Evolutionary conservation across 1,284 basidiomycete genomes (phyloP), one percentile per base, ranked within the genome.

Genomic region (Malassezia furfur): DNA sequence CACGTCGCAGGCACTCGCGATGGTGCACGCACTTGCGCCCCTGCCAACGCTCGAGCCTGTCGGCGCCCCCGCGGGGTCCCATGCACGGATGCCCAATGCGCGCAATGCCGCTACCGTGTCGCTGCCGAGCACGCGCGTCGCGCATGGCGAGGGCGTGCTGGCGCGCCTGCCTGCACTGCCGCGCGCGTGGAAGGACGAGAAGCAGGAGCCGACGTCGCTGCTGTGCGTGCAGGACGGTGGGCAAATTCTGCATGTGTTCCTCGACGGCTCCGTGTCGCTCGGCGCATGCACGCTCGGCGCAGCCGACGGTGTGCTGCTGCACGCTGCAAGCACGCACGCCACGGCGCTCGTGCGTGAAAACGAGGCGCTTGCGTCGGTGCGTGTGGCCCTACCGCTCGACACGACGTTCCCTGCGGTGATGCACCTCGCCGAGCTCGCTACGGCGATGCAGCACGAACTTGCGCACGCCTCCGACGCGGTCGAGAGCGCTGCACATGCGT

Each of bases 1-100:
- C 11, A 32, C 43, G n/a, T 52, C 50, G 38, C 55, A 57, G 34
- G 50, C 55, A 15, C 45, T 52, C 21, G 14, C 30, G 14, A 57
- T 57, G 45, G 50, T 57, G 14, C 21, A 10, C 3, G 2, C 14
- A 3, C 37, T 57, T 10, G 38, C 50, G n/a, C 45, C 55, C 10
- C 51, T 57, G 12, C 22, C 40, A 9, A 17, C 46, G 14, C 22
- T 48, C n/a, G 36, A 15, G 12, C 28, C 28, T 11, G 15, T 37
- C 19, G n/a, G 11, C 12, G 11, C 19, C 6, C 37, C 12, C 2
- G 28, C 48, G 2, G 37, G 19, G 37, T 5, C 15, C 5, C 35
- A 25, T 1, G n/a, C 11, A 4, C 34, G 17, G 21, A 28, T 28
- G 17, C 14, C 45, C 4, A 14, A 15, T n/a, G 45, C 45, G 19